phyloP scores from a whole-genome alignment of 768 basidiomycete species.

The Tulasnella sp. region DNA sequence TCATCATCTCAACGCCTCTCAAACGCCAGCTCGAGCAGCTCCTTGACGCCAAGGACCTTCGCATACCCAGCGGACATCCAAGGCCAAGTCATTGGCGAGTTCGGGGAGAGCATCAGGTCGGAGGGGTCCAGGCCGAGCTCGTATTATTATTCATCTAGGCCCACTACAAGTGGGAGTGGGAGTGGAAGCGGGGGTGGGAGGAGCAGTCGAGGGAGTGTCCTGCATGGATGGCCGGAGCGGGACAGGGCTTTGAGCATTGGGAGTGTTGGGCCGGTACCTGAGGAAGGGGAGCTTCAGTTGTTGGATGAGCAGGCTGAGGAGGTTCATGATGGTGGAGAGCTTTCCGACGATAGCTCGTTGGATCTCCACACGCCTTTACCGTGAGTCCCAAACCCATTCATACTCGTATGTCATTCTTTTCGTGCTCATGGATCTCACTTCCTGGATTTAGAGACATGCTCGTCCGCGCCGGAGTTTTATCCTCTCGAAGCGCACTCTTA shows the following conservation, averaged over 20 bases:
- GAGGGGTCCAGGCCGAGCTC: background rate
- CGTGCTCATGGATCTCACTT: too few relatives aligned
- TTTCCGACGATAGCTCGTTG: conserved; percentile 13
- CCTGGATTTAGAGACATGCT: conserved; percentile 9
- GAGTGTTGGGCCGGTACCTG: background rate
- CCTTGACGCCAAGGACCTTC: background rate
- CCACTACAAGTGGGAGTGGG: too few relatives aligned
- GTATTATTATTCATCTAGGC: conserved; percentile 5
- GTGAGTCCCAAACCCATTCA: background rate
- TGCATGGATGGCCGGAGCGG: background rate
- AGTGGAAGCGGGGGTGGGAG: background rate
- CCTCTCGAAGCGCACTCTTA: conserved; percentile 7
- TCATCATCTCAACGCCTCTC: conserved; percentile 2
- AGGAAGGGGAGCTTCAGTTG: background rate
- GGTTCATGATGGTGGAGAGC: background rate
- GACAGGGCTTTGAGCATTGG: background rate
- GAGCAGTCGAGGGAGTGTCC: background rate
- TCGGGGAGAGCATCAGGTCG: background rate
- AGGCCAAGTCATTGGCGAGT: background rate
- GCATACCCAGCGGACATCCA: conserved; percentile 1
- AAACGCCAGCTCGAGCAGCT: conserved; percentile 1
- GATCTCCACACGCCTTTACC: conserved; percentile 18
- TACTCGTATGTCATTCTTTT: too few relatives aligned
- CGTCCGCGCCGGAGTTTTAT: conserved; percentile 16
- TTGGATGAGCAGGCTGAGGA: background rate